Evolutionary conservation across 2,329 filamentous ascomycete species (phyloP), one percentile per base, ranked within the genome.

Genomic region (Aspergillus glaucus): DNA sequence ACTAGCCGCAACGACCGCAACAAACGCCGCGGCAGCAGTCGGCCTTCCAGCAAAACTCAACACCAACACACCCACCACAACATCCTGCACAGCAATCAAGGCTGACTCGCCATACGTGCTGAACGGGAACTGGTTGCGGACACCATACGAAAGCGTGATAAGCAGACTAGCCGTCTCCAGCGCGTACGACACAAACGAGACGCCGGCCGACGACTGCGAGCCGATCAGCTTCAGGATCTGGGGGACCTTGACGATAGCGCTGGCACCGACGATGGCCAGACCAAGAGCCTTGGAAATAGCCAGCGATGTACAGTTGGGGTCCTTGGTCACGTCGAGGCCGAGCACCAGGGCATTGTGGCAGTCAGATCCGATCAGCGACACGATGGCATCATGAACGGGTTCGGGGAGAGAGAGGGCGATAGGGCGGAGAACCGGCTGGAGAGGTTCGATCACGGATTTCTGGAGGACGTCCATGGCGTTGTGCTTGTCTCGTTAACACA

Each of bases 21-120:
- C 78, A 64, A 95, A 91, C 3, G 85, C 75, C 1, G 86, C 88
- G 0, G 90, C 89, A 3, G 81, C 76, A 42, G 79, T 77, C 0
- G 77, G 74, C 57, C 82, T 80, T 8, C 87, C 86, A 50, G 82
- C 84, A 69, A 90, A 97, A 65, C 87, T 85, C 67, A 98, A 75
- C 39, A 98, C 90, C 60, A 97, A 71, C 44, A 90, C 81, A 4
- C 86, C 85, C 66, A 98, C 95, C 51, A 90, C 81, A 40, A 97
- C 81, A 71, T 98, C 95, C 75, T 98, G 93, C 50, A 85, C 84
- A 44, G 93, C 80, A 60, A 98, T 96, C 63, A 97, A 77, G 34
- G 87, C 90, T 24, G 89, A 92, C 79, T 98, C 93, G 69, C 93
- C 93, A 68, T 87, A 98, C 9, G 93, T 98, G 78, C 86, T 94